Conservation (phyloP, 2,329 filamentous ascomycete genomes). For the Raffaelea deltoideospora region DNA sequence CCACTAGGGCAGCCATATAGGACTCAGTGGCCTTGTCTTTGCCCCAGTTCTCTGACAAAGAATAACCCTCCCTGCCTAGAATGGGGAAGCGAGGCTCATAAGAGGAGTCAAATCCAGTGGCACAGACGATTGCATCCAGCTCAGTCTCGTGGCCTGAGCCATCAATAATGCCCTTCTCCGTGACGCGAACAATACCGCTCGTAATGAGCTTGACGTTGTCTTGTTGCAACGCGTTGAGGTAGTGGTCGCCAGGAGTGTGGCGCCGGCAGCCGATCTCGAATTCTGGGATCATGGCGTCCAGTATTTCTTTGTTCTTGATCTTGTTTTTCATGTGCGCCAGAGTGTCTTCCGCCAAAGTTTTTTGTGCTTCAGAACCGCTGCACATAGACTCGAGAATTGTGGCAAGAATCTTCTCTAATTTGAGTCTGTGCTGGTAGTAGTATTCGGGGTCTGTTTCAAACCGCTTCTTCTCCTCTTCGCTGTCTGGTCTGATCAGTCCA, state of each 20-base stretch:
- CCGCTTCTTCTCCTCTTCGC: not conserved
- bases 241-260: slow-evolving; percentile 33
- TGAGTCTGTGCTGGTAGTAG: not conserved
- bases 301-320: slow-evolving; percentile 31
- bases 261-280: slow-evolving; percentile 30
- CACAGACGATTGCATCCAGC: slow-evolving; percentile 39
- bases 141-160: slow-evolving; percentile 27
- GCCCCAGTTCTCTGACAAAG: slow-evolving; percentile 22
- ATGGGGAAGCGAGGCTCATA: slow-evolving; percentile 35
- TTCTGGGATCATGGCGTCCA: slow-evolving; percentile 31
- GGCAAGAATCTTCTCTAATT: slow-evolving; percentile 4
- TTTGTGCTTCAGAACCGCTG: slow-evolving; percentile 20
- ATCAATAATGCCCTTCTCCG: slow-evolving; percentile 29
- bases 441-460: not conserved
- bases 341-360: not conserved
- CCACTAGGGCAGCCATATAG: slow-evolving; percentile 2
- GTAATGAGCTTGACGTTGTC: slow-evolving; percentile 32
- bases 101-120: slow-evolving; percentile 38
- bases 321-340: not conserved
- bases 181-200: slow-evolving; percentile 26
- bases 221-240: slow-evolving; percentile 28
- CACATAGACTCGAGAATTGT: slow-evolving; percentile 15
- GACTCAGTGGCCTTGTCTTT: slow-evolving; percentile 1
- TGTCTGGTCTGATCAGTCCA: no score
- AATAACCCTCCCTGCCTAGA: slow-evolving; percentile 29